These are phyloP conservation scores for Phoenix roebelenii DNA, from an alignment of 176 grass and related monocot species.

Conservation along the genomic window DNA sequence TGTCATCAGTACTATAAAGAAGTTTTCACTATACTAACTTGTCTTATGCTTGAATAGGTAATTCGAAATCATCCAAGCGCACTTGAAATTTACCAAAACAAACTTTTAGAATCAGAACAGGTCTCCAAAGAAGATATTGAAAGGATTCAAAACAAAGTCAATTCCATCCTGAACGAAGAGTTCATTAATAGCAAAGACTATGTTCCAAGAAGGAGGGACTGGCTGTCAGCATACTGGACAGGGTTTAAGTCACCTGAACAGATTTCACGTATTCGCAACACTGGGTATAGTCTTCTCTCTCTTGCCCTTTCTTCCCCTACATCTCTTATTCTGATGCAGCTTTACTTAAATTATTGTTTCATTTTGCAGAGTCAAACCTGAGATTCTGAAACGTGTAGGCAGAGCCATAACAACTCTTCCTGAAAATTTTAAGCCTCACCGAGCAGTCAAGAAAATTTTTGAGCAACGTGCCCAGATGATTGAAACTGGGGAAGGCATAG, in stretches of 20 bases:
- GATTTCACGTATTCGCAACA: constrained; percentile 85
- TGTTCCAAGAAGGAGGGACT: constrained; percentile 76
- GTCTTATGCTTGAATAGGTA: constrained; percentile 40
- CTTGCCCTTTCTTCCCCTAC: not conserved
- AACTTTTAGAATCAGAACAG: constrained; percentile 57
- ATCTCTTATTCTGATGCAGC: no score
- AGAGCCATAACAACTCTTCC: constrained; percentile 72
- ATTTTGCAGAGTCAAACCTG: constrained; percentile 70
- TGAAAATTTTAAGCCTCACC: constrained; percentile 88
- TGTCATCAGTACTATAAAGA: no score
- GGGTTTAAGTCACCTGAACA: constrained; percentile 96
- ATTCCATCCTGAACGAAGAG: constrained; percentile 74
- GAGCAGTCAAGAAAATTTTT: constrained; percentile 95
- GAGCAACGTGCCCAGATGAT: constrained; percentile 74
- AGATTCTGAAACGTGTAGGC: constrained; percentile 83
- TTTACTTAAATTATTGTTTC: not conserved
- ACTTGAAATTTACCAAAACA: constrained; percentile 73
- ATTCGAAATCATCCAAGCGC: constrained; percentile 83
- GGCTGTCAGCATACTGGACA: constrained; percentile 94
- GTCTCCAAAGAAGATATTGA: constrained; percentile 58
- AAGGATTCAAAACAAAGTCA: constrained; percentile 69
- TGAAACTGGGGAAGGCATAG: constrained; percentile 73
- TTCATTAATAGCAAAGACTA: constrained; percentile 90
- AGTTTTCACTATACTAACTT: not conserved
- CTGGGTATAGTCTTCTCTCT: constrained; percentile 40